phyloP scores from a whole-genome alignment of 495 filamentous ascomycete species.

The Talaromyces adpressus region DNA sequence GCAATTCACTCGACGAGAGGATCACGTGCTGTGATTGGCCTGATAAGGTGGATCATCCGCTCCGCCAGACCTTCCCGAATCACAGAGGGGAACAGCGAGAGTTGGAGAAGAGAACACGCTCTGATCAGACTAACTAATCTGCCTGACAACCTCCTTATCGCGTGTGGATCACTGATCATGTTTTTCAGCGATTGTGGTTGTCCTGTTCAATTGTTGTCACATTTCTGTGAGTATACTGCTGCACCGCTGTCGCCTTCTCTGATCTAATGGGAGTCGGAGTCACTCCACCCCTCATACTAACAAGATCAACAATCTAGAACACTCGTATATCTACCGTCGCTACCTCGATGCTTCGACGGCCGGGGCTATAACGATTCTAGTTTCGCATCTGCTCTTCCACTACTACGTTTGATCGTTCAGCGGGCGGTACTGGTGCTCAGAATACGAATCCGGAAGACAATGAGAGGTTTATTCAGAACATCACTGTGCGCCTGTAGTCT shows the following conservation, averaged over 20 bases:
- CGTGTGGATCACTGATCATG: neutral
- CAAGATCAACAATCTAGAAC: neutral
- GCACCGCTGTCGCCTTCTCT: neutral
- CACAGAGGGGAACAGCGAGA: neutral
- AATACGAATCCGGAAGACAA: constrained; percentile 19
- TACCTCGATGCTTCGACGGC: neutral
- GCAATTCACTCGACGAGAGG: neutral
- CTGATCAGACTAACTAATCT: neutral
- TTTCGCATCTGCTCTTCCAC: neutral
- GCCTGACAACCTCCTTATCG: neutral
- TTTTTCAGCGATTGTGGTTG: neutral
- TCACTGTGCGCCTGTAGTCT: constrained; percentile 24
- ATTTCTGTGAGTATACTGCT: neutral
- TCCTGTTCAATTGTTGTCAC: neutral
- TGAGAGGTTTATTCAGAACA: constrained; percentile 24
- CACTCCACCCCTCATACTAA: neutral
- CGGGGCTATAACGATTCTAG: neutral
- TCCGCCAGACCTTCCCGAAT: neutral
- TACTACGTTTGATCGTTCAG: neutral
- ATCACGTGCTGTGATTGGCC: neutral
- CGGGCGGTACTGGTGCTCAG: constrained; percentile 9
- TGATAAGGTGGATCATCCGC: neutral
- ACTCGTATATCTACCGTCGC: neutral
- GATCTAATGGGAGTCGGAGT: neutral
- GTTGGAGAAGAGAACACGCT: neutral